Evolutionary conservation across 2,329 filamentous ascomycete species (phyloP), one percentile per base, ranked within the genome.

Genomic region (Phyllosticta ampelicida): DNA sequence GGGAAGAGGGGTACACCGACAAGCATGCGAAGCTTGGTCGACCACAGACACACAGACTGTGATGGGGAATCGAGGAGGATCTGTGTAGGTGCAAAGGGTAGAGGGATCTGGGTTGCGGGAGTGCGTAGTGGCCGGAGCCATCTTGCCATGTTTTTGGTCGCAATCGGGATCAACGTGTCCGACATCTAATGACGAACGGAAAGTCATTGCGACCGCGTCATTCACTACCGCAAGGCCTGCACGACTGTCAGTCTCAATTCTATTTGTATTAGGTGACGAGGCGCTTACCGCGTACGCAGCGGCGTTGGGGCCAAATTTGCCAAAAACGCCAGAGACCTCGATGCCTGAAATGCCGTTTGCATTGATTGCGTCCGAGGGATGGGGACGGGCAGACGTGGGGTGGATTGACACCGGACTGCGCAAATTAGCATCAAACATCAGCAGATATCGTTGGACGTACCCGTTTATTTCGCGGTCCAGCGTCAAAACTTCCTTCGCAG

Each of bases 381-480:
- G 36, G 28, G 16, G 19, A 3, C 51, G 23, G 48, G 9, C 11
- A 20, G 20, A 26, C 36, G 19, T 10, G 13, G 44, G 18, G 19
- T 13, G 23, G 21, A 28, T 26, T 3, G 29, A 26, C 9, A n/a
- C 3, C 20, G 50, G 49, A 13, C 52, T 51, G 3, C 9, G 9
- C 9, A 6, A 29, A 11, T n/a, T 51, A 18, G 16, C 21, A 4
- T 26, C 13, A 30, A 1, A 9, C 4, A 6, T 23, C 13, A 36
- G 36, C 44, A 53, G n/a, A 58, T 13, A 16, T 55, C 30, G n/a
- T 51, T n/a, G 23, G 21, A 54, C 67, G 64, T 74, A 76, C 61
- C 94, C 94, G 70, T 95, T 94, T 60, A 96, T 82, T 70, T 95
- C 88, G 50, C 85, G 82, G 69, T 99, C 92, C 36, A 97, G 77